Evolutionary conservation across 2,329 filamentous ascomycete genomes (phyloP), one percentile per base, ranked within the genome.

Genomic region (Sporothrix globosa): DNA sequence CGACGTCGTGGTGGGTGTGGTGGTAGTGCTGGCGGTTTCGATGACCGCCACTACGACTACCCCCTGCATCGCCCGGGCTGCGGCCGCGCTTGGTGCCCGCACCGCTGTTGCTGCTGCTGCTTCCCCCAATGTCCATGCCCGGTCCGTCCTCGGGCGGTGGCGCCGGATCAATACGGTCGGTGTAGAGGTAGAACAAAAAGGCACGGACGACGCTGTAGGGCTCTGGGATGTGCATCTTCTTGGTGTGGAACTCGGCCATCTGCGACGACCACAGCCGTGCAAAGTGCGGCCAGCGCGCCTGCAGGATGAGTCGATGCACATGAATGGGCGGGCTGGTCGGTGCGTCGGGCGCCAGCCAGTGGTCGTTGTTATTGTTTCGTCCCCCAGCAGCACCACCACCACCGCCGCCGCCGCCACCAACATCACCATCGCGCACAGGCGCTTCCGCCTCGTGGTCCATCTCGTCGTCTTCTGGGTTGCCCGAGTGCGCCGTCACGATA

Each of bases 161-260:
- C 5, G 81, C 79, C 54, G 83, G 81, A 74, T 88, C 84, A 74
- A 99, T 97, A 75, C 91, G 95, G 79, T 99, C 96, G 0, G 96
- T 97, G 80, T 99, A 99, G 0, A 99, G 87, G 77, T 97, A 99
- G 81, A 96, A 95, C 39, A 99, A 85, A 77, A 99, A 99, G 0
- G 95, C 93, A 75, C 92, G 93, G 61, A 99, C 96, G 0, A 97
- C 93, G 1, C 90, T 90, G 80, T 97, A 98, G 0, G 95, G 94
- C 77, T 99, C 96, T 0, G 96, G 95, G 58, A 99, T 97, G 80
- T 99, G 95, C 91, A 99, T 96, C 80, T 92, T 93, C 77, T 96
- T 96, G 19, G 93, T 96, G 78, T 99, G 96, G 76, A 96, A 99
- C 79, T 99, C 96, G 14, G 92, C 90, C 96, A 99, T 99, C 77